These are phyloP conservation scores for Platismatia glauca DNA, from an alignment of 495 filamentous ascomycete genomes.

Conservation along the genomic window DNA sequence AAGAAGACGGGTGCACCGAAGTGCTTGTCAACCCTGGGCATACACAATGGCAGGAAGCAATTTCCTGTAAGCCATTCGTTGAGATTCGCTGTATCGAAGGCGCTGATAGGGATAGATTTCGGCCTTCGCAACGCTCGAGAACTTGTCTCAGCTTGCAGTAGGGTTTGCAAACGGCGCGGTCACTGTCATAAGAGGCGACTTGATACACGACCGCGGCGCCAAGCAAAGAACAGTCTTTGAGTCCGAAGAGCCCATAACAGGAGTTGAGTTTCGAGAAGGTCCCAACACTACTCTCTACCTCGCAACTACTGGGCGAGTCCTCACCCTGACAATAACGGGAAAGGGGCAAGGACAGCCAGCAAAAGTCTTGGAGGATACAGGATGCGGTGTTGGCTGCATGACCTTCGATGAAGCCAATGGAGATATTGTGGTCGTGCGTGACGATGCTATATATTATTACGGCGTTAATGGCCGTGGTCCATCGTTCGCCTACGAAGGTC, in stretches of 20 bases:
- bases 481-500: constrained; percentile 81
- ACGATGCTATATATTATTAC: constrained; percentile 94
- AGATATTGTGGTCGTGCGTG: constrained; percentile 80
- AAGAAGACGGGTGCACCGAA: constrained; percentile 85
- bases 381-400: constrained; percentile 90
- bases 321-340: constrained; percentile 77
- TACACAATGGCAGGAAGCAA: constrained; percentile 86
- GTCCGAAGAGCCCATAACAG: constrained; percentile 92
- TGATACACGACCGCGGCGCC: constrained; percentile 93
- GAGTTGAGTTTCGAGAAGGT: constrained; percentile 66
- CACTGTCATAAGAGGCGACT: constrained; percentile 83
- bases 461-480: constrained; percentile 75
- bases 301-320: constrained; percentile 79
- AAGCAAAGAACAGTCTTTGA: constrained; percentile 94
- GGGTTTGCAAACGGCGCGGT: constrained; percentile 95
- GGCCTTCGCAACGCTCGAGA: constrained; percentile 75
- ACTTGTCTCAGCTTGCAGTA: constrained; percentile 83
- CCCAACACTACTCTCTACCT: constrained; percentile 73
- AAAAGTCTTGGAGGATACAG: constrained; percentile 74
- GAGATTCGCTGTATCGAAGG: not conserved
- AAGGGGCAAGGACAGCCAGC: constrained; percentile 84
- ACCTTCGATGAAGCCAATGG: constrained; percentile 67
- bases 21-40: constrained; percentile 72
- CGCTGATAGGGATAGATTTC: constrained; percentile 57
- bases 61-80: constrained; percentile 59